Percentiles rank a stretch among this genome's conserved stretches.
Evolutionary conservation across 78 protist genomes (phyloP).

Genomic region (Chrysochromulina tobinii): DNA sequence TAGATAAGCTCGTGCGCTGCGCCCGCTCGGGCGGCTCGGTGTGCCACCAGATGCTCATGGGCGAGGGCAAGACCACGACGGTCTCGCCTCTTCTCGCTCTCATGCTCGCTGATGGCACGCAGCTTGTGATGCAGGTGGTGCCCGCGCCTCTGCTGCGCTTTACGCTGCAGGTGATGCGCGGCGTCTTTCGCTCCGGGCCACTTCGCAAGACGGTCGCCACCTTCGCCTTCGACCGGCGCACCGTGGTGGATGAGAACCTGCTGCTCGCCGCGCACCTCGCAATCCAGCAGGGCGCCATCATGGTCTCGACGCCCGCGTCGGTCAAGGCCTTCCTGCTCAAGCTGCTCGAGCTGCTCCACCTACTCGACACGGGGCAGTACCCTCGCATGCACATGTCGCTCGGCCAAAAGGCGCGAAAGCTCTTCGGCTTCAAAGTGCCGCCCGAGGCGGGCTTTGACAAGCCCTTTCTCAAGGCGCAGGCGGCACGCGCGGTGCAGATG

Average conservation of each 20-base stretch:
- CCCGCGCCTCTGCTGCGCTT: slow-evolving; percentile 24
- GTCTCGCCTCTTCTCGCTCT: slow-evolving; percentile 74
- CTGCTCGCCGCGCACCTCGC: not conserved
- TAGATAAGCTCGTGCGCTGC: not conserved
- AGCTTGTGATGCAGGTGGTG: not conserved
- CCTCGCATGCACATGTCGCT: not conserved
- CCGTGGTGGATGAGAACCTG: not conserved
- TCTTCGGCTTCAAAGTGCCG: not conserved
- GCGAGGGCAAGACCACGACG: slow-evolving; percentile 82
- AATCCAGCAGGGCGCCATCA: not conserved
- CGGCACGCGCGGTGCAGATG: not conserved
- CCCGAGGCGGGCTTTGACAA: not conserved
- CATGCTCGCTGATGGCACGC: slow-evolving; percentile 59
- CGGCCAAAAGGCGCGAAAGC: not conserved
- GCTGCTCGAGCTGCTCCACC: slow-evolving; percentile 66
- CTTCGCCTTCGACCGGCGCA: slow-evolving; percentile 51
- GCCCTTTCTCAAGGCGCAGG: not conserved
- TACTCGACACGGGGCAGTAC: slow-evolving; percentile 47
- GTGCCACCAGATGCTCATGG: slow-evolving; percentile 80
- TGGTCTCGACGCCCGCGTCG: not conserved
- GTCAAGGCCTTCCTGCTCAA: slow-evolving; percentile 64
- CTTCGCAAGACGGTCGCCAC: slow-evolving; percentile 53
- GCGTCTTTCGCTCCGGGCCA: not conserved
- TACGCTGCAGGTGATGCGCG: not conserved
- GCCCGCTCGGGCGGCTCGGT: not conserved